These are phyloP conservation scores for Quercus rubra DNA, from an alignment of 306 rosid species.

Conservation along the genomic window DNA sequence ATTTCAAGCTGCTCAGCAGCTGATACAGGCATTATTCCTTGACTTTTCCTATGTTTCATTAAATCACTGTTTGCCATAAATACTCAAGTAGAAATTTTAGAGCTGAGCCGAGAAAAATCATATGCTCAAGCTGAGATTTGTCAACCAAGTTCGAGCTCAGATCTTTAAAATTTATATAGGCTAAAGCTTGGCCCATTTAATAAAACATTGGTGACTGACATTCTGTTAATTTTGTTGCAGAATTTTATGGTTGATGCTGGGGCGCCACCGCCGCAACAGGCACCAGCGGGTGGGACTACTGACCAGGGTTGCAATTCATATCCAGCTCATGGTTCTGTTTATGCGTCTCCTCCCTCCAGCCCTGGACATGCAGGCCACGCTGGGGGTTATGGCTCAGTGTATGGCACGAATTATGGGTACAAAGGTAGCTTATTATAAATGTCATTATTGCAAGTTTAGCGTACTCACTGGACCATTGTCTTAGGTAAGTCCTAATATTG, in stretches of 20 bases:
- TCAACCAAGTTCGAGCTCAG: not conserved
- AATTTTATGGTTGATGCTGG: conserved; percentile 96
- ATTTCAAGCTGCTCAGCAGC: conserved; percentile 94
- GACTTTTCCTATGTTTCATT: not conserved
- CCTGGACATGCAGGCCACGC: conserved; percentile 49
- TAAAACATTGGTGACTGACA: not conserved
- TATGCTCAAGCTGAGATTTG: not conserved
- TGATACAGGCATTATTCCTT: conserved; percentile 66
- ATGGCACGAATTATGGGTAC: conserved; percentile 87
- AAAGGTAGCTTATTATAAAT: conserved; percentile 19
- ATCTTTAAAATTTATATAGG: no score
- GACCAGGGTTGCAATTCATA: conserved; percentile 83
- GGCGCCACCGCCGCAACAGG: conserved; percentile 47
- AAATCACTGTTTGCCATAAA: not conserved
- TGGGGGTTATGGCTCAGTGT: conserved; percentile 74
- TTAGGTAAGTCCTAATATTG: not conserved
- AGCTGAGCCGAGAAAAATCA: not conserved
- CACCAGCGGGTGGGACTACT: conserved; percentile 50
- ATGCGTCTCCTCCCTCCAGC: conserved; percentile 78
- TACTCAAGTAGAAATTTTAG: not conserved
- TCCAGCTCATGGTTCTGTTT: conserved; percentile 65
- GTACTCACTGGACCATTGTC: conserved; percentile 19
- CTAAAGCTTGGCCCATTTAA: not conserved
- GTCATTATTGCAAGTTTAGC: conserved; percentile 15
- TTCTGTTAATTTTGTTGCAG: conserved; percentile 43